Base-by-base conservation (phyloP, 176 grass and related monocot genomes). In the Elaeis guineensis region DNA sequence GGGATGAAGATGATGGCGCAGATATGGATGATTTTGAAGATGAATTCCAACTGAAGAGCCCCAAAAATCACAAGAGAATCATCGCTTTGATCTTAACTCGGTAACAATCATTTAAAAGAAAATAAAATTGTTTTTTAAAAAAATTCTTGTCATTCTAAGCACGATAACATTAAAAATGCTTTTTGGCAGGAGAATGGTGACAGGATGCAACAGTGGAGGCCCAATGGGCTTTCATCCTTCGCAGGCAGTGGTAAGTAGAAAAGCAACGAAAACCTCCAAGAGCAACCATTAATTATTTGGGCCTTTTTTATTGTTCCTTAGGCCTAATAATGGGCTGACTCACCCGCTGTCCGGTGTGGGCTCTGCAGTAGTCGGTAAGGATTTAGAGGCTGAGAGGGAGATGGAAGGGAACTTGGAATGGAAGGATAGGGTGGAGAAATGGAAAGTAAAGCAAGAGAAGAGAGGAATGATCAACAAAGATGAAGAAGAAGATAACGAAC, bases 341-440 rank as follows among this genome's bases (percentile, higher is more conserved):
- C 35, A 14, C 0, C 14, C 35, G 9, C 28, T 23, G 52, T n/a
- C 22, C 2, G 8, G 5, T n/a, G 3, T 20, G 32, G 16, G 19
- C 7, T 66, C 54, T 22, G n/a, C 55, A 90, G 92, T 97, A n/a
- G 84, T 84, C 0, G 87, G 87, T 6, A 97, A 91, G 84, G 92
- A 97, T 19, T 79, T 97, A 1, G 92, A 97, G 61, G 66, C 79
- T 15, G 92, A 97, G 75, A 58, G 91, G 64, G 91, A 96, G 59
- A 72, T 85, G 78, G 91, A 96, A 74, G 91, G 83, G 4, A 77
- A 85, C 77, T 79, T 96, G 83, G 92, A 97, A 66, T 97, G 92
- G 92, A 91, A 97, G 81, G 87, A 97, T 17, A 72, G 92, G 72
- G 87, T 97, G 61, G 92, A 97, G 63, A 91, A 97, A 75, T 97